Base-by-base conservation (phyloP, 495 filamentous ascomycete species). In the Penicillium goetzii region DNA sequence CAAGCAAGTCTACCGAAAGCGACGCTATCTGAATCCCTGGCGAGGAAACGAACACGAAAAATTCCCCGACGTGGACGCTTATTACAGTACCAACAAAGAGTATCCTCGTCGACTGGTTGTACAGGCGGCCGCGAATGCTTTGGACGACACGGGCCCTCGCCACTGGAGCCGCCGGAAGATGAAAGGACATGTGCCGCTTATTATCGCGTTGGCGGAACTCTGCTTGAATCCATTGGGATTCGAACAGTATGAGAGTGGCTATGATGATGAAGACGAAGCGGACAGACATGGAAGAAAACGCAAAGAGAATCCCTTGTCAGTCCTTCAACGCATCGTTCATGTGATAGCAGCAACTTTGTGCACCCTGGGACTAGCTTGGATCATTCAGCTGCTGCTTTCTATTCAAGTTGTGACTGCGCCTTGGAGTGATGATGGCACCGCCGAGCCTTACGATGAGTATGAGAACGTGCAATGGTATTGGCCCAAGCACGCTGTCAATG, bases 391-490 rank as follows among this genome's bases (percentile, higher is more conserved):
- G 17, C 15, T 65, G 43, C 28, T 65, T 0, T 65, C 63, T 21
- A 25, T 61, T 7, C 41, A 65, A 15, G 41, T 65, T 19, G 53
- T 58, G 21, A 65, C 63, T 3, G 43, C 59, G 7, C 63, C 63
- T 6, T 65, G 63, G 63, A 65, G 30, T 30, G 43, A 50, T 23
- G 58, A 60, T 26, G 63, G 43, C 4, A 52, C 57, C 7, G 52
- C 52, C 1, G 58, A 60, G 10, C 17, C 41, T 5, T 65, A 65
- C 32, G 53, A 58, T 4, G 30, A 53, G 15, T 65, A 65, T 26
- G 58, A 65, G n/a, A 65, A 65, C n/a, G 58, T 61, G 4, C 53
- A 58, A 14, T 65, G 63, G 63, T 32, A 60, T 11, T 65, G 63
- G 63, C 63, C 63, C 14, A 60, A 61, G 8, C 63, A 65, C 30